Percentiles rank a stretch among this genome's conserved stretches.
Evolutionary conservation across 495 filamentous ascomycete genomes (phyloP).

Genomic region (Hypoxylon subgilvum): DNA sequence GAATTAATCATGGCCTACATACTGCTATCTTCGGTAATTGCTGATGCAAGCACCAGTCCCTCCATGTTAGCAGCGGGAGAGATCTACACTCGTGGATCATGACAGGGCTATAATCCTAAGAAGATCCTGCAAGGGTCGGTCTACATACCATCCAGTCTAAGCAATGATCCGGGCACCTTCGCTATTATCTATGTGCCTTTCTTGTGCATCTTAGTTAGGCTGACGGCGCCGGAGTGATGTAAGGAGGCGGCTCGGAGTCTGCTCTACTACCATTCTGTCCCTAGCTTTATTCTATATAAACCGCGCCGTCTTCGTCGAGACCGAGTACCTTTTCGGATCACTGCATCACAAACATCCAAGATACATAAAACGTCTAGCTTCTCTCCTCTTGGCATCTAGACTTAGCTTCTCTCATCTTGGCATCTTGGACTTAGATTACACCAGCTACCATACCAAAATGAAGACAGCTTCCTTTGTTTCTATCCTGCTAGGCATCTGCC

Average conservation of each 20-base stretch:
- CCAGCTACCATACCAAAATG: constrained; percentile 15
- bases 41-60: constrained; percentile 10
- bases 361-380: background rate
- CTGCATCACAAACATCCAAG: background rate
- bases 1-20: background rate
- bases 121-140: constrained; percentile 10
- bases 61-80: constrained; percentile 3
- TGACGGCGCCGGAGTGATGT: constrained; percentile 10
- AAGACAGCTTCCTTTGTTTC: constrained; percentile 24
- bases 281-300: constrained; percentile 8
- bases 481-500: constrained; percentile 23
- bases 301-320: background rate
- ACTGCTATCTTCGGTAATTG: constrained; percentile 9
- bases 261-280: background rate
- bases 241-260: background rate
- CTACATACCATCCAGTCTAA: background rate
- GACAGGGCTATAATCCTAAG: constrained; percentile 2
- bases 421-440: background rate
- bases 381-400: background rate
- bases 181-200: background rate
- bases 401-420: background rate
- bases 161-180: background rate
- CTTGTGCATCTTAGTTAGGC: background rate
- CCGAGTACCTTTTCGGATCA: background rate
- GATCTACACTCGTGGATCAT: constrained; percentile 19